Evolutionary conservation across 495 filamentous ascomycete genomes (phyloP).

Genomic region (Lepidopterella palustris): DNA sequence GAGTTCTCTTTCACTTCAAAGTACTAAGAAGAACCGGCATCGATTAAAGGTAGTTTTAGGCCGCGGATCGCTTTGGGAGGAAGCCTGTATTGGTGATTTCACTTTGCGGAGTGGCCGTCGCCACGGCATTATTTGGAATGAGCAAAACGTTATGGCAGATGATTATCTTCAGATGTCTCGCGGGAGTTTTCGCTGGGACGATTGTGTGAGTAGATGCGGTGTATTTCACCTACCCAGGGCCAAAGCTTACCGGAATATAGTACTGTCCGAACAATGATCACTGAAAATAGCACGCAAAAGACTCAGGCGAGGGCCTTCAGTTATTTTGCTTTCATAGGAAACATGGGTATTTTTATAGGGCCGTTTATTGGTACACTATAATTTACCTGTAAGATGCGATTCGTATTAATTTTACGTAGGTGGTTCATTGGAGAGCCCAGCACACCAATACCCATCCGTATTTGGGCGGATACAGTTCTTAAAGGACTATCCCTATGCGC

Average conservation of each 20-base stretch:
- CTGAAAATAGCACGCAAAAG: constrained; percentile 57
- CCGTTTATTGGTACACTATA: constrained; percentile 49
- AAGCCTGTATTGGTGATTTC: constrained; percentile 62
- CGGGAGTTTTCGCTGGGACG: constrained; percentile 62
- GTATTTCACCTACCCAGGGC: background rate
- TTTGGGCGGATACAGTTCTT: constrained; percentile 54
- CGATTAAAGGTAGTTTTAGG: constrained; percentile 16
- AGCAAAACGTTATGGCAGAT: constrained; percentile 57
- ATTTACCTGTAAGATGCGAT: background rate
- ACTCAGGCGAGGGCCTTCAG: constrained; percentile 65
- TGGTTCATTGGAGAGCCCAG: constrained; percentile 57
- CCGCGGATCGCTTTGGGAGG: constrained; percentile 58
- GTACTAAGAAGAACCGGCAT: background rate
- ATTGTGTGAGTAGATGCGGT: constrained; percentile 40
- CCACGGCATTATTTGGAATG: constrained; percentile 56
- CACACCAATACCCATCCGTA: constrained; percentile 46
- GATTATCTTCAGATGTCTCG: constrained; percentile 57
- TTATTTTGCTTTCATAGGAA: constrained; percentile 63
- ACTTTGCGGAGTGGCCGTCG: constrained; percentile 50
- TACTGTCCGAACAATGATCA: constrained; percentile 64
- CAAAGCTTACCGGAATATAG: constrained; percentile 13
- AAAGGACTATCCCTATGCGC: constrained; percentile 56
- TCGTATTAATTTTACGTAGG: constrained; percentile 27
- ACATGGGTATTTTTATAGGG: constrained; percentile 63
- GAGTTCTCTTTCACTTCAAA: background rate